These are phyloP conservation scores for Paraphaeosphaeria sporulosa DNA, from an alignment of 2,329 filamentous ascomycete species.

Conservation along the genomic window DNA sequence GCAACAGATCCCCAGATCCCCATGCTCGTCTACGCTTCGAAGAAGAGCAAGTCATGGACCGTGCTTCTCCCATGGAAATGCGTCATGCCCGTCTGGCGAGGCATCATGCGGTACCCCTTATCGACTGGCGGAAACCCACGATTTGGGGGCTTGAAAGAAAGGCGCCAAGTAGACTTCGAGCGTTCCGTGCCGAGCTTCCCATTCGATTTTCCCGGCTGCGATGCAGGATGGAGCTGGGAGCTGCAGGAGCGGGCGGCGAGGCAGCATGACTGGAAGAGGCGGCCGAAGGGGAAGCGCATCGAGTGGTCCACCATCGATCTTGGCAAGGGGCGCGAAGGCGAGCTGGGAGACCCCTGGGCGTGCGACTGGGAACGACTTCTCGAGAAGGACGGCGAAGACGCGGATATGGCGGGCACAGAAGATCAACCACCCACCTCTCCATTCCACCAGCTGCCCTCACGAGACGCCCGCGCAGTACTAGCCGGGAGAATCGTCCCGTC, in stretches of 20 bases:
- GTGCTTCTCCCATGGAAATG: constrained; percentile 91
- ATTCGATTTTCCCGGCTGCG: constrained; percentile 80
- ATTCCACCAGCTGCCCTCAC: constrained; percentile 32
- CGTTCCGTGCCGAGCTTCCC: constrained; percentile 83
- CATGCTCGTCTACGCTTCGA: constrained; percentile 71
- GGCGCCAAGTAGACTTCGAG: constrained; percentile 83
- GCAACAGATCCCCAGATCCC: constrained; percentile 78
- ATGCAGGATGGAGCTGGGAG: constrained; percentile 82
- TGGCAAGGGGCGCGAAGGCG: constrained; percentile 77
- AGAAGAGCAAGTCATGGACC: constrained; percentile 72
- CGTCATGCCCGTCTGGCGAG: constrained; percentile 84
- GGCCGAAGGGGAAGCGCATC: constrained; percentile 81
- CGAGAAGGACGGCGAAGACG: constrained; percentile 6
- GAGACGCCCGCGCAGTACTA: constrained; percentile 38
- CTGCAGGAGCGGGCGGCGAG: constrained; percentile 67
- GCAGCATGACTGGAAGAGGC: constrained; percentile 73
- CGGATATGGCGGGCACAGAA: constrained; percentile 13
- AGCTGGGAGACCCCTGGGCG: constrained; percentile 80
- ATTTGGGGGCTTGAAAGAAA: constrained; percentile 83
- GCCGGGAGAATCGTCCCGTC: constrained; percentile 8
- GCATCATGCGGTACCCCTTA: constrained; percentile 81
- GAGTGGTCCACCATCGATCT: constrained; percentile 79
- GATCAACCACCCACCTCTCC: constrained; percentile 24
- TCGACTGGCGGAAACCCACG: constrained; percentile 80
- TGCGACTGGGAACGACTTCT: constrained; percentile 85